A percentile compares a stretch with the other conserved stretches of the same genome.
Conservation (phyloP, 805 yeast species). For the Saccharomycopsis sp. region DNA sequence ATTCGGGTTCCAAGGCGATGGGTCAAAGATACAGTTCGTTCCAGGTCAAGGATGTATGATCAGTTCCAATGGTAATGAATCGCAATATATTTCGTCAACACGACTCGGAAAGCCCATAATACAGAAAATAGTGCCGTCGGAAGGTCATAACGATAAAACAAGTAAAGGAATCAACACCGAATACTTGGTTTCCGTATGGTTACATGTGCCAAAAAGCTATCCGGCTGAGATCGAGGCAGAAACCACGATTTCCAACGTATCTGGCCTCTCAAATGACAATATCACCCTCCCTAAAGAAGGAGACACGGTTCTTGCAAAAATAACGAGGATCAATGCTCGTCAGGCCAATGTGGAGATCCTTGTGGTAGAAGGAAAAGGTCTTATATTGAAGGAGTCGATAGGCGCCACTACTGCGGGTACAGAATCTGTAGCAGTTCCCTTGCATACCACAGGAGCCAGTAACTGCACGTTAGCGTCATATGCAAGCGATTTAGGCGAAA, state of each 20-base stretch:
- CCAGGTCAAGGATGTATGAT: constrained; percentile 16
- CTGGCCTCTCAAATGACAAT: not conserved
- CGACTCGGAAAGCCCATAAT: constrained; percentile 8
- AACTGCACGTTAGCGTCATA: constrained; percentile 37
- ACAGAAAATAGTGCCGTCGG: not conserved
- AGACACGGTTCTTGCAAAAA: constrained; percentile 72
- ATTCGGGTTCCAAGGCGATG: constrained; percentile 1
- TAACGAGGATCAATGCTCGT: constrained; percentile 55
- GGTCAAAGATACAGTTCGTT: constrained; percentile 6
- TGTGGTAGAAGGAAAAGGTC: constrained; percentile 56
- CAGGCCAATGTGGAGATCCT: constrained; percentile 77
- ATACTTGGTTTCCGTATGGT: constrained; percentile 1
- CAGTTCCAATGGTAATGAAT: not conserved
- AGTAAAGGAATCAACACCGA: not conserved
- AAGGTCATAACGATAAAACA: not conserved
- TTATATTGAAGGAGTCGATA: constrained; percentile 33
- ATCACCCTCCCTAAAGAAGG: constrained; percentile 65
- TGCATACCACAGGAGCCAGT: constrained; percentile 38
- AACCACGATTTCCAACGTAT: not conserved
- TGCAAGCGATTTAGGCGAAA: constrained; percentile 77
- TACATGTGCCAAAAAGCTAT: not conserved
- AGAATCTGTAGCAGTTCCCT: constrained; percentile 34
- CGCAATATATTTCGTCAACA: not conserved
- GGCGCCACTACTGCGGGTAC: constrained; percentile 63
- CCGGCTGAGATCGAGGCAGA: not conserved